Conservation (phyloP, 345 rosid species). For the Brassica cretica region DNA sequence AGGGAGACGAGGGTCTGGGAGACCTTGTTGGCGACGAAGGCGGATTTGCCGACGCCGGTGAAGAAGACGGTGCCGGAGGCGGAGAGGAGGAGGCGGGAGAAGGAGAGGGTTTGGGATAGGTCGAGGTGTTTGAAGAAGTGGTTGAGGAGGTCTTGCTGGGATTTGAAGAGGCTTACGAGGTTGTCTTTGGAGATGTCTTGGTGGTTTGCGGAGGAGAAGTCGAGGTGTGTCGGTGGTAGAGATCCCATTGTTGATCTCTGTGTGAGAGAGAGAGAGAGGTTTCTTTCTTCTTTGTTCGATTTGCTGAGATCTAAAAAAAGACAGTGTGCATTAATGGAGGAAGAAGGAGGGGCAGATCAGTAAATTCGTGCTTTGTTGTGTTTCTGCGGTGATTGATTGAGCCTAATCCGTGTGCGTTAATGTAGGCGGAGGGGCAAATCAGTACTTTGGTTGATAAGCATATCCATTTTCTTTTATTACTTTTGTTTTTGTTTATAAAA, state of each 20-base stretch:
- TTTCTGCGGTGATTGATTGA: background rate
- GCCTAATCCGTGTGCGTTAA: background rate
- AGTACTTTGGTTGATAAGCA: background rate
- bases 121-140: constrained; percentile 85
- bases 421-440: constrained; percentile 17
- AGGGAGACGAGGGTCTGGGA: constrained; percentile 89
- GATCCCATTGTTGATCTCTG: constrained; percentile 11
- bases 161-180: constrained; percentile 76
- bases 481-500: too few species aligned
- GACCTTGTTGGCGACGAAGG: constrained; percentile 90
- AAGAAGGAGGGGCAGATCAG: background rate
- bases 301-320: too few species aligned
- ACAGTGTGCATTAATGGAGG: background rate
- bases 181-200: constrained; percentile 49
- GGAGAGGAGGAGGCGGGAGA: constrained; percentile 70
- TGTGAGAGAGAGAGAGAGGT: background rate
- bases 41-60: constrained; percentile 95
- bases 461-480: too few species aligned
- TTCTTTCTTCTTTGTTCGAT: background rate
- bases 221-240: background rate
- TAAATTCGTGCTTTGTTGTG: background rate
- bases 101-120: constrained; percentile 65
- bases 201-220: background rate
- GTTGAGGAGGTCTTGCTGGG: constrained; percentile 90
- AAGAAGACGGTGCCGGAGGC: constrained; percentile 70